Percentiles rank a stretch among this genome's conserved stretches.
Conservation (phyloP, 2,329 filamentous ascomycete species). For the Amauroascus verrucosus region DNA sequence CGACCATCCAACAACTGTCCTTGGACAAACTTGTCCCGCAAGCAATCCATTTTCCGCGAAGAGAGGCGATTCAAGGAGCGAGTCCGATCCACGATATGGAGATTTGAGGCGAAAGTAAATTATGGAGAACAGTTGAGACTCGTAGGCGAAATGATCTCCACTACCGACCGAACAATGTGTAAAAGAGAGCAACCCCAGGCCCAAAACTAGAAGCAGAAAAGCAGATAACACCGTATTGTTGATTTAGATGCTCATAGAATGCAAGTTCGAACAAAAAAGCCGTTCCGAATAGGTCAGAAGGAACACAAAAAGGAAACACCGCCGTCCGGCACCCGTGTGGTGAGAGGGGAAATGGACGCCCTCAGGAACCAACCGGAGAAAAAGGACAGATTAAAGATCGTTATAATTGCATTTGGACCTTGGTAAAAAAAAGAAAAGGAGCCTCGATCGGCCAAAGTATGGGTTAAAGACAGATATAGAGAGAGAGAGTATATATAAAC, state of each 20-base stretch:
- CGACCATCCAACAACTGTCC: conserved; percentile 77
- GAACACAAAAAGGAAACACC: conserved; percentile 16
- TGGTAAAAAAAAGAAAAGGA: conserved; percentile 7
- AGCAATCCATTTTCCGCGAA: conserved; percentile 59
- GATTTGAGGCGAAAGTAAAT: conserved; percentile 3
- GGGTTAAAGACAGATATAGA: conserved; percentile 3
- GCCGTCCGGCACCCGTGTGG: conserved; percentile 23
- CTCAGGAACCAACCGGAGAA: conserved; percentile 5
- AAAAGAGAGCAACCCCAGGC: conserved; percentile 14
- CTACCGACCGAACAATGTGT: conserved; percentile 7
- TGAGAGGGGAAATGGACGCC: conserved; percentile 7
- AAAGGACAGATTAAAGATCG: conserved; percentile 16
- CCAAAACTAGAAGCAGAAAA: conserved; percentile 21
- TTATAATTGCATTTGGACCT: conserved; percentile 19
- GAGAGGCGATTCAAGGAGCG: background rate
- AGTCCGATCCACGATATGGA: background rate
- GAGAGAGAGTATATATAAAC: conserved; percentile 8
- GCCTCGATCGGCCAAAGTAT: conserved; percentile 11
- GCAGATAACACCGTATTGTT: conserved; percentile 29
- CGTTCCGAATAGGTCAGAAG: conserved; percentile 6
- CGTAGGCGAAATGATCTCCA: conserved; percentile 14
- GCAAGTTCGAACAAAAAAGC: conserved; percentile 10
- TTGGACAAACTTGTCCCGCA: conserved; percentile 69
- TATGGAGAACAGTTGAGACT: conserved; percentile 12
- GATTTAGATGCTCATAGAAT: conserved; percentile 34